These are phyloP conservation scores for Ottelia alismoides DNA, from an alignment of 106 monocot genomes.

Conservation along the genomic window DNA sequence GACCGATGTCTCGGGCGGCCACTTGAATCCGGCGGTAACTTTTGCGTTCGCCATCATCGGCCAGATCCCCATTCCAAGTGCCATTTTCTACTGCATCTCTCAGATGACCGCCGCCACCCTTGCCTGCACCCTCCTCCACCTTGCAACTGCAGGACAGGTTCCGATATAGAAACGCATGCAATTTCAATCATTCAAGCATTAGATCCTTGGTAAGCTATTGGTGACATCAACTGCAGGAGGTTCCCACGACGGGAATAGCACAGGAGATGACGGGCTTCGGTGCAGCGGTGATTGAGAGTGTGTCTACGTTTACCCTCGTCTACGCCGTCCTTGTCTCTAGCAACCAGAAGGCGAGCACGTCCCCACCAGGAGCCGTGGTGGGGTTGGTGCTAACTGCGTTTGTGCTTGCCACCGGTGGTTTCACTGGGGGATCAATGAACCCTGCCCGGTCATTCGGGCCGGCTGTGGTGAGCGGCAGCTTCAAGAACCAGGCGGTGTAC, in stretches of 20 bases:
- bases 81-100: slow-evolving; percentile 69
- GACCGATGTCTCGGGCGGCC: slow-evolving; percentile 40
- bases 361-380: slow-evolving; percentile 13
- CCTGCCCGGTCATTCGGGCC: slow-evolving; percentile 72
- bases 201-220: slow-evolving; percentile 32
- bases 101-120: slow-evolving; percentile 45
- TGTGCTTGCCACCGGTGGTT: slow-evolving; percentile 45
- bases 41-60: slow-evolving; percentile 41
- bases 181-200: no score
- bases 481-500: slow-evolving; percentile 64
- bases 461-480: slow-evolving; percentile 45
- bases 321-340: slow-evolving; percentile 43
- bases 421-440: slow-evolving; percentile 79
- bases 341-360: slow-evolving; percentile 10
- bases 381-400: slow-evolving; percentile 34
- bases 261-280: slow-evolving; percentile 85
- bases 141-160: no score
- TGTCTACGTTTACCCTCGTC: slow-evolving; percentile 45
- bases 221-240: slow-evolving; percentile 18
- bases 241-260: slow-evolving; percentile 66
- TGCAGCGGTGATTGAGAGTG: slow-evolving; percentile 36
- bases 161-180: no score
- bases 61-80: slow-evolving; percentile 34
- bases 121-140: slow-evolving; percentile 48
- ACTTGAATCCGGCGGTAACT: slow-evolving; percentile 25